phyloP scores from a whole-genome alignment of 805 yeast species.

The Maudiozyma turicensis region DNA sequence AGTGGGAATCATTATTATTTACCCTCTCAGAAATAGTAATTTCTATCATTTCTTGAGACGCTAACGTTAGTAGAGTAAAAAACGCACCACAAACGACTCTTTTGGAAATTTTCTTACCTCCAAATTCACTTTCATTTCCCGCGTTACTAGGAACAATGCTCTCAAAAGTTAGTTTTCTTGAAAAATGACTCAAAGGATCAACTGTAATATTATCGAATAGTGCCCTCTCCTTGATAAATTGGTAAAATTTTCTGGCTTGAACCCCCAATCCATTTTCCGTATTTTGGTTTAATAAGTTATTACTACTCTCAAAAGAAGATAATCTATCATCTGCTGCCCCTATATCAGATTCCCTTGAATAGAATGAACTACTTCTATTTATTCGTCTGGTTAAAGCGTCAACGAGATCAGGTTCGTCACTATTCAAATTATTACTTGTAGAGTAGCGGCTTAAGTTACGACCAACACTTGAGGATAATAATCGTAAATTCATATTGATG shows the following conservation, averaged over 20 bases:
- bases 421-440: slow-evolving; percentile 8
- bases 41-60: slow-evolving; percentile 15
- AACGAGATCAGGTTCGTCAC: slow-evolving; percentile 7
- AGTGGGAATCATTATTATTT: not conserved
- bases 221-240: slow-evolving; percentile 20
- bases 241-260: slow-evolving; percentile 23
- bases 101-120: slow-evolving; percentile 7
- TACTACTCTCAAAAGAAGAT: not conserved
- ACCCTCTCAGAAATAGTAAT: not conserved
- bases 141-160: slow-evolving; percentile 22
- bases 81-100: slow-evolving; percentile 27
- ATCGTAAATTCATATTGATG: slow-evolving; percentile 17
- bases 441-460: slow-evolving; percentile 13
- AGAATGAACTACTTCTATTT: too few species aligned
- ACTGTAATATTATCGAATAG: slow-evolving; percentile 14
- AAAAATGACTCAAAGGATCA: slow-evolving; percentile 10
- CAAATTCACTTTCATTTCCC: slow-evolving; percentile 1
- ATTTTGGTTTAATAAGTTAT: not conserved
- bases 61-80: slow-evolving; percentile 21
- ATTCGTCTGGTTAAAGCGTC: slow-evolving; percentile 11
- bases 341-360: not conserved
- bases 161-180: slow-evolving; percentile 18
- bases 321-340: not conserved
- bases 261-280: slow-evolving; percentile 8
- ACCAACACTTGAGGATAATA: slow-evolving; percentile 28